phyloP scores from a whole-genome alignment of 331 rosid genomes.

The Phaseolus coccineus region DNA sequence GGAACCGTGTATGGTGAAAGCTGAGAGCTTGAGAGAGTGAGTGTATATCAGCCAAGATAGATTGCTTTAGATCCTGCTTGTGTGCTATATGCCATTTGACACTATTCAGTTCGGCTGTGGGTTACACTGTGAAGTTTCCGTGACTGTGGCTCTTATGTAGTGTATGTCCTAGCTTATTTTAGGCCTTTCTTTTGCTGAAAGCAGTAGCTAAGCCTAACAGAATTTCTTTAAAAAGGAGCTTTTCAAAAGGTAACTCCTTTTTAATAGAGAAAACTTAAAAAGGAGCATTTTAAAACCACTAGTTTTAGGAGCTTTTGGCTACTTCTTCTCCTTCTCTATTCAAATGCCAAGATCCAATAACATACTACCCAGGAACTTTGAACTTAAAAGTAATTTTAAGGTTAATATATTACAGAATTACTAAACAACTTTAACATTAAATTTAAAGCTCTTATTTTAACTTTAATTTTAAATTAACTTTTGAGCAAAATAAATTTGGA shows the following conservation, averaged over 20 bases:
- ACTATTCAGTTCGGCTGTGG: conserved; percentile 11
- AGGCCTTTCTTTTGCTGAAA: too few species aligned
- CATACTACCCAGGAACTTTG: too few species aligned
- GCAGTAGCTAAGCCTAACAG: background rate
- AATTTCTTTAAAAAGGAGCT: background rate
- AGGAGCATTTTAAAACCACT: too few species aligned
- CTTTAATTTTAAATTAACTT: background rate
- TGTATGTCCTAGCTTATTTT: background rate
- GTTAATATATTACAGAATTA: background rate
- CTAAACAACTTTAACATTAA: background rate
- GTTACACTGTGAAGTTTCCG: conserved; percentile 8
- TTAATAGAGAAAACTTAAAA: too few species aligned
- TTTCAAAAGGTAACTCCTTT: too few species aligned
- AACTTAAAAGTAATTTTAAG: too few species aligned
- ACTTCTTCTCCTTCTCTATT: too few species aligned
- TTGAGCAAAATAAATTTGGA: background rate
- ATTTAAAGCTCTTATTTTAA: background rate
- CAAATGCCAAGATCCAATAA: too few species aligned
- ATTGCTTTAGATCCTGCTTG: conserved; percentile 41
- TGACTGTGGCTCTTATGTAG: conserved; percentile 16
- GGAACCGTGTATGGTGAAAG: conserved; percentile 39
- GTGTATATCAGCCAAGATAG: conserved; percentile 39
- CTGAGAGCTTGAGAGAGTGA: conserved; percentile 47
- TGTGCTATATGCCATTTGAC: conserved; percentile 2
- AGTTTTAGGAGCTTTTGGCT: too few species aligned